Evolutionary conservation across 129 eudicot genomes (phyloP).

Genomic region (Centella asiatica): DNA sequence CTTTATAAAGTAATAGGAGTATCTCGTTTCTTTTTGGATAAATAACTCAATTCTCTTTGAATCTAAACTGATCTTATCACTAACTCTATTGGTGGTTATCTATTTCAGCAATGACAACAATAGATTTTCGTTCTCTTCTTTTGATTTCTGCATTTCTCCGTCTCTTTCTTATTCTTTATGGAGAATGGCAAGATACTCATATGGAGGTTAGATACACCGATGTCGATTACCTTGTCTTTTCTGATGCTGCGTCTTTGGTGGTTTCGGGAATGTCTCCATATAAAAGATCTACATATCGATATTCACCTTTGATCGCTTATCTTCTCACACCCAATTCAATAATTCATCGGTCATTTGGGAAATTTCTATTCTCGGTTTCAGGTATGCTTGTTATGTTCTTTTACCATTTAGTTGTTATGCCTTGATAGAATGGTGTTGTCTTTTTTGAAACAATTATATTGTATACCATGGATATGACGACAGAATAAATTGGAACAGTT

Average conservation of each 20-base stretch:
- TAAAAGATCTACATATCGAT: slow-evolving; percentile 82
- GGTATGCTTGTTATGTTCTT: slow-evolving; percentile 1
- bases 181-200: slow-evolving; percentile 97
- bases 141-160: slow-evolving; percentile 58
- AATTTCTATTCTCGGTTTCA: slow-evolving; percentile 58
- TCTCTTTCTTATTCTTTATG: slow-evolving; percentile 54
- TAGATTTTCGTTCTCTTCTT: slow-evolving; percentile 29
- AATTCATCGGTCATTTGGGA: slow-evolving; percentile 84
- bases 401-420: too few species aligned
- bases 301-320: slow-evolving; percentile 87
- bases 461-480: too few species aligned
- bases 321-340: slow-evolving; percentile 74
- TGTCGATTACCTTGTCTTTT: slow-evolving; percentile 84
- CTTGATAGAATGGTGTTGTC: too few species aligned
- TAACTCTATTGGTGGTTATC: slow-evolving; percentile 3
- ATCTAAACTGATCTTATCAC: slow-evolving; percentile 1
- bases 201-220: slow-evolving; percentile 99
- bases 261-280: slow-evolving; percentile 84
- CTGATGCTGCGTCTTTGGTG: slow-evolving; percentile 88
- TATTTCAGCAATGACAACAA: slow-evolving; percentile 18
- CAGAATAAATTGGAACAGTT: too few species aligned
- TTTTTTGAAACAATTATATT: background rate
- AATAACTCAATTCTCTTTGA: too few species aligned
- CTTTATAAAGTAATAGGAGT: background rate
- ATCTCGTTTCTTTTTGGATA: background rate